Evolutionary conservation across 352 stramenopile species (phyloP), one percentile per base, ranked within the genome.

Genomic region (Albugo laibachii): DNA sequence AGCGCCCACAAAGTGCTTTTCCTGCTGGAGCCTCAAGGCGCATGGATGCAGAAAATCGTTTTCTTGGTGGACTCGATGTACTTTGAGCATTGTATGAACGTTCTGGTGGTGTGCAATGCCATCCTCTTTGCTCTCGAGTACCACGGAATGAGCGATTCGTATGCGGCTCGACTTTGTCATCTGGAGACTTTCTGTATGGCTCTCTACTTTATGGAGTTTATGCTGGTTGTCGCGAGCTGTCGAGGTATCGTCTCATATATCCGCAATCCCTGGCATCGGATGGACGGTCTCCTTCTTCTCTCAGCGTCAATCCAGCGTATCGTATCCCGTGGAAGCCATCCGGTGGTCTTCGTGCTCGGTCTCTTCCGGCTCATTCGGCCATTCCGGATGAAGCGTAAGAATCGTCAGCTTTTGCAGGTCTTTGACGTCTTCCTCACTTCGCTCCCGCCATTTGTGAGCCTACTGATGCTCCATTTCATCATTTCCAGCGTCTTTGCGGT

Each of bases 401-500:
- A 83, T 37, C 87, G 81, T 48, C 69, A 75, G 18, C 57, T 91
- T 15, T 44, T 84, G 12, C 48, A 77, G 20, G 74, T 87, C 5
- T 57, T 91, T 0, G 67, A 87, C 24, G 77, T 75, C 0, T 64
- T 86, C 8, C 58, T 87, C 11, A 55, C 65, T 2, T 85, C 69
- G 47, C 56, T 84, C 0, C 74, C 74, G 1, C 67, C 69, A 4
- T 81, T 91, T 39, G 36, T 85, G 27, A 82, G 72, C 20, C 55
- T 83, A 5, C 61, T 64, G 12, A 53, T 57, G 0, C 84, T 84
- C 40, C 59, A 84, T 45, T 1, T 80, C 0, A 48, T 87, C 8
- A 55, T 84, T 11, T 83, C 74, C 48, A 78, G 69, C 24, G 57
- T 91, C 5, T 91, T 91, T 56, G 77, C 72, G n/a, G 65, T 87